Evolutionary conservation across 1,284 basidiomycete species (phyloP), one percentile per base, ranked within the genome.

Genomic region (Bjerkandera adusta): DNA sequence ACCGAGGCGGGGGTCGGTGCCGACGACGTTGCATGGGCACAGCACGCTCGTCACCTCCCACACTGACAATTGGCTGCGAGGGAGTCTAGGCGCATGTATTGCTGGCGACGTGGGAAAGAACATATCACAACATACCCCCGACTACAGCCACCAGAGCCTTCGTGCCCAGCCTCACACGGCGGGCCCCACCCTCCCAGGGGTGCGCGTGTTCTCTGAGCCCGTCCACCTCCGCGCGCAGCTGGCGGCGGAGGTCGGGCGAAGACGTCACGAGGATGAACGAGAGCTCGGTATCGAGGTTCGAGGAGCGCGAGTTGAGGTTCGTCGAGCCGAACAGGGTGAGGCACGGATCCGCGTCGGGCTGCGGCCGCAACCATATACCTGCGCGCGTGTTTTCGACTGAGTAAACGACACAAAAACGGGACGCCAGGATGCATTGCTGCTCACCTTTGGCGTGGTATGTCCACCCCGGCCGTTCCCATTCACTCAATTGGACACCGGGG

Each of bases 391-490:
- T 32, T n/a, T n/a, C n/a, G 58, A 51, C 37, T 43, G 45, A 40
- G 32, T 18, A 22, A 35, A 33, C 25, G 51, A 44, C 29, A 40
- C 40, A 47, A 27, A 26, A 18, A 18, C 34, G 37, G 13, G 34
- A 32, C 18, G 7, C 30, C 16, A 34, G 26, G 34, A 27, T 36
- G 24, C 45, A 36, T n/a, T 27, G 27, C 36, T 25, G 48, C 55
- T 44, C 54, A 92, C 95, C 96, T 78, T 98, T 99, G 25, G 94
- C 91, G 61, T 99, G 96, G 69, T 99, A 99, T 0, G 96, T 99
- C 97, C 97, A 99, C 0, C 87, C 92, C n/a, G 77, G 68, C 53
- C 79, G 81, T 59, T 83, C 79, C 96, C 96, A 98, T 66, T 98
- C 94, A 49, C 74, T 76, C 48, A 99, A 72, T 50, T 83, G 73